A percentile compares a stretch with the other conserved stretches of the same genome.
Conservation (phyloP, 768 basidiomycete genomes). For the Tricholoma matsutake region DNA sequence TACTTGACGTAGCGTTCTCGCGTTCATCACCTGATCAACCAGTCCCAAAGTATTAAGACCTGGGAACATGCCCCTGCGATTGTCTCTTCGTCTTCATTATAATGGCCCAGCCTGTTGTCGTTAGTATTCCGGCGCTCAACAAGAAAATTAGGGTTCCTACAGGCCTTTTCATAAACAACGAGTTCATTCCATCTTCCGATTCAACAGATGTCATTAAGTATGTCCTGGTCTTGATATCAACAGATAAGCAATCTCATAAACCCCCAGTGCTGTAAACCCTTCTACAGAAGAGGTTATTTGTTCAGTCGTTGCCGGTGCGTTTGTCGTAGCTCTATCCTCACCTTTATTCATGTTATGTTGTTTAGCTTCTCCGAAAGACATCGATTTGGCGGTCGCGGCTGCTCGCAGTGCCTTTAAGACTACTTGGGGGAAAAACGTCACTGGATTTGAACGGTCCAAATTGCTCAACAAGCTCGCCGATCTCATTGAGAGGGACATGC, state of each 20-base stretch:
- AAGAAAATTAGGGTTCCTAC: conserved; percentile 66
- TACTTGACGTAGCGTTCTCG: no score
- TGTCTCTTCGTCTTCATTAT: conserved; percentile 12
- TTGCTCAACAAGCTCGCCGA: conserved; percentile 85
- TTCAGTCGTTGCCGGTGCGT: conserved; percentile 59
- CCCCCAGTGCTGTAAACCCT: conserved; percentile 69
- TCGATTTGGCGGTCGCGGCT: conserved; percentile 80
- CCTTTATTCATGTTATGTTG: conserved; percentile 2
- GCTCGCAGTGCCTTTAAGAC: conserved; percentile 82
- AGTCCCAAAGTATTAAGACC: background rate
- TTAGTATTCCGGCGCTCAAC: conserved; percentile 39
- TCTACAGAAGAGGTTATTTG: conserved; percentile 74
- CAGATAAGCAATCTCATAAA: conserved; percentile 23
- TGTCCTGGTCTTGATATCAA: conserved; percentile 17
- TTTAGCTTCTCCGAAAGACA: conserved; percentile 67
- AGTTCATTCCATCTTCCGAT: conserved; percentile 78
- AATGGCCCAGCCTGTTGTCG: conserved; percentile 44
- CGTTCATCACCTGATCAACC: conserved; percentile 8
- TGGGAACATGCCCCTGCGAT: conserved; percentile 4
- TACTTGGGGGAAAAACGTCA: conserved; percentile 86
- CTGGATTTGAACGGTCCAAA: conserved; percentile 78
- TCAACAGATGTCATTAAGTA: conserved; percentile 64
- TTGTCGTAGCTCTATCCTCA: background rate
- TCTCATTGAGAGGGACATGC: conserved; percentile 80
- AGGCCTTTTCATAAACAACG: conserved; percentile 89